Conservation (phyloP, 2,329 filamentous ascomycete species). For the Hymenoscyphus infarciens region DNA sequence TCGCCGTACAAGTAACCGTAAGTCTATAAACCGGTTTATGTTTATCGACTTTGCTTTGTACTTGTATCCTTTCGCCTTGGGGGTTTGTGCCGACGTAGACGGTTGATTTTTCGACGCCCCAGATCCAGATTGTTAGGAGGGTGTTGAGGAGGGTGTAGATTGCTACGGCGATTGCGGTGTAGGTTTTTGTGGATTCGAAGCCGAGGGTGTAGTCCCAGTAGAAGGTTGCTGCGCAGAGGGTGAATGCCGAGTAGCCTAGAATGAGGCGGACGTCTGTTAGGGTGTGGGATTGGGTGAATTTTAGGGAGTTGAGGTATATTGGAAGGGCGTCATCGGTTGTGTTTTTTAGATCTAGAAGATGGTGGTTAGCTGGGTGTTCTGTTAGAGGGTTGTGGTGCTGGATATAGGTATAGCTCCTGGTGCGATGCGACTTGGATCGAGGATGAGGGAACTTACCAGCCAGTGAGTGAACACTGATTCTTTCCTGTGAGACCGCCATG, state of each 20-base stretch:
- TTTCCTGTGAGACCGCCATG: constrained; percentile 32
- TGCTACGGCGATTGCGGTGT: constrained; percentile 74
- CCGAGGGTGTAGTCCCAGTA: constrained; percentile 87
- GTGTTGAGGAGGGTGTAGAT: constrained; percentile 78
- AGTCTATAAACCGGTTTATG: constrained; percentile 78
- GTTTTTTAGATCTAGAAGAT: constrained; percentile 79
- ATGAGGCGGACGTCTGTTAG: constrained; percentile 78
- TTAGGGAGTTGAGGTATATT: constrained; percentile 87
- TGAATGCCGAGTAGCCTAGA: constrained; percentile 79
- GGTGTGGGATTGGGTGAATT: constrained; percentile 76
- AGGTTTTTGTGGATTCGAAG: constrained; percentile 80
- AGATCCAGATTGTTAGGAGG: constrained; percentile 78
- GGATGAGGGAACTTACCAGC: constrained; percentile 25
- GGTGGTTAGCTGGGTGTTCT: too few relatives aligned
- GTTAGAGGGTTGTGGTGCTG: neutral
- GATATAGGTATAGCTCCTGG: neutral
- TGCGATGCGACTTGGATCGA: neutral
- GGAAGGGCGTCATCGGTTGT: constrained; percentile 92
- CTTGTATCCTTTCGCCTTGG: constrained; percentile 68
- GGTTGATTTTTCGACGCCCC: constrained; percentile 73
- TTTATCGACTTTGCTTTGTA: constrained; percentile 72
- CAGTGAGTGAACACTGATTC: constrained; percentile 33
- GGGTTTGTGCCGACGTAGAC: constrained; percentile 73
- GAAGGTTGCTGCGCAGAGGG: constrained; percentile 79
- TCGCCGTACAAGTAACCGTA: constrained; percentile 52